Evolutionary conservation across 208 protist species (phyloP).

Genomic region (Leishmania mexicana): DNA sequence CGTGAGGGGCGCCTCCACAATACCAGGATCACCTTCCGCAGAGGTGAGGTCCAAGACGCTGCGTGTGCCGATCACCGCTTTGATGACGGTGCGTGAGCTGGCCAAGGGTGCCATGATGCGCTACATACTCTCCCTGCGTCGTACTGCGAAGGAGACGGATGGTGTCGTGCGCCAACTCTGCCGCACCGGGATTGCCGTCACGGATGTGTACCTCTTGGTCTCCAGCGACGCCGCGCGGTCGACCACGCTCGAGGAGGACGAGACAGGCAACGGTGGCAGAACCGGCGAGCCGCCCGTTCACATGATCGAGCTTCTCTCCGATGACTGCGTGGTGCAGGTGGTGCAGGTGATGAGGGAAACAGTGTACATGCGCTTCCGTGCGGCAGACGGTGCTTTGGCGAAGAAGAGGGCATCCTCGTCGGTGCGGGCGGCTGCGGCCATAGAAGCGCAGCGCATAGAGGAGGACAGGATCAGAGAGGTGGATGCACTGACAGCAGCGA

Average conservation of each 20-base stretch:
- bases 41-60: conserved; percentile 36
- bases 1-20: not conserved
- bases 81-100: conserved; percentile 74
- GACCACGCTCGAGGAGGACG: not conserved
- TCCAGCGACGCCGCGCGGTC: conserved; percentile 3
- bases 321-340: conserved; percentile 74
- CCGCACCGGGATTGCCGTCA: conserved; percentile 23
- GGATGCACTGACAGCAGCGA: not conserved
- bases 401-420: not conserved
- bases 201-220: conserved; percentile 22
- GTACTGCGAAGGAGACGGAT: conserved; percentile 8
- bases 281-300: conserved; percentile 12
- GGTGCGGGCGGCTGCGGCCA: not conserved
- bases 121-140: conserved; percentile 52
- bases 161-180: conserved; percentile 17
- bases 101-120: conserved; percentile 84
- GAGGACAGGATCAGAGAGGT: not conserved
- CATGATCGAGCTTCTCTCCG: conserved; percentile 63
- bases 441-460: not conserved
- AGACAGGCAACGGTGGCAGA: conserved; percentile 8
- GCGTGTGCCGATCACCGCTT: conserved; percentile 69
- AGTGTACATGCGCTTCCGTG: conserved; percentile 62
- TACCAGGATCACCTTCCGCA: not conserved
- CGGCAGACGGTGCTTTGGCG: not conserved
- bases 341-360: conserved; percentile 73